Conservation (phyloP, 2,329 filamentous ascomycete genomes). For the Orbilia blumenaviensis region DNA sequence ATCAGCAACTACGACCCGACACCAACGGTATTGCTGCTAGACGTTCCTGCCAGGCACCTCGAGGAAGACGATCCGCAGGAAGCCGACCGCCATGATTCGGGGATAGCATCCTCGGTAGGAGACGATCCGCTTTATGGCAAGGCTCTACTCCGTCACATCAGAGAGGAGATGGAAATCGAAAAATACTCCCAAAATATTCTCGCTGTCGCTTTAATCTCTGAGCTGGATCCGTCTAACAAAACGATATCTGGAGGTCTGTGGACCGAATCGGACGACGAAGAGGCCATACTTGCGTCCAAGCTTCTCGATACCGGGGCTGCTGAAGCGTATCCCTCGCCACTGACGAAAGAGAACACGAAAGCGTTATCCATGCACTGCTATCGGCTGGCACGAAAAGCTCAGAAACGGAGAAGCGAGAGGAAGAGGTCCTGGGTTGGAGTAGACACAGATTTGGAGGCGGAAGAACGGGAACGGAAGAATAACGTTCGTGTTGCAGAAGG, state of each 20-base stretch:
- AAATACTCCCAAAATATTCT: constrained; percentile 58
- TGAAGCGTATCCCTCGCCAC: constrained; percentile 83
- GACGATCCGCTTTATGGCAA: constrained; percentile 57
- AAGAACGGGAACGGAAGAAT: constrained; percentile 54
- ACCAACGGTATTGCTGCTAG: constrained; percentile 68
- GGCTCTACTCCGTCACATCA: constrained; percentile 57
- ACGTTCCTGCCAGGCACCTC: constrained; percentile 61
- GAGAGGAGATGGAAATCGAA: constrained; percentile 56
- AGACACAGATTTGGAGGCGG: constrained; percentile 68
- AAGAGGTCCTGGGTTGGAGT: constrained; percentile 91
- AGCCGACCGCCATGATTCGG: constrained; percentile 58
- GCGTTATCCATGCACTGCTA: constrained; percentile 84
- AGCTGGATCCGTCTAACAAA: constrained; percentile 60
- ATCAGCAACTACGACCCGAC: constrained; percentile 65
- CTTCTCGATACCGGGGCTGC: constrained; percentile 87
- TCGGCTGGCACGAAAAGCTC: constrained; percentile 74
- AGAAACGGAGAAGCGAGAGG: constrained; percentile 75
- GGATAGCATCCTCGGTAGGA: constrained; percentile 55
- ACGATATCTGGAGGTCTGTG: constrained; percentile 50
- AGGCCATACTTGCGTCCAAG: constrained; percentile 69
- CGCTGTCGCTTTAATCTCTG: constrained; percentile 58
- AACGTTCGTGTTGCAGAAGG: constrained; percentile 67
- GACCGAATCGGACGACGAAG: constrained; percentile 54
- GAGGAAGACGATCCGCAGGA: constrained; percentile 54
- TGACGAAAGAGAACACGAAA: constrained; percentile 77